Evolutionary conservation across 352 stramenopile species (phyloP).

Genomic region (Phytopythium aichiense): DNA sequence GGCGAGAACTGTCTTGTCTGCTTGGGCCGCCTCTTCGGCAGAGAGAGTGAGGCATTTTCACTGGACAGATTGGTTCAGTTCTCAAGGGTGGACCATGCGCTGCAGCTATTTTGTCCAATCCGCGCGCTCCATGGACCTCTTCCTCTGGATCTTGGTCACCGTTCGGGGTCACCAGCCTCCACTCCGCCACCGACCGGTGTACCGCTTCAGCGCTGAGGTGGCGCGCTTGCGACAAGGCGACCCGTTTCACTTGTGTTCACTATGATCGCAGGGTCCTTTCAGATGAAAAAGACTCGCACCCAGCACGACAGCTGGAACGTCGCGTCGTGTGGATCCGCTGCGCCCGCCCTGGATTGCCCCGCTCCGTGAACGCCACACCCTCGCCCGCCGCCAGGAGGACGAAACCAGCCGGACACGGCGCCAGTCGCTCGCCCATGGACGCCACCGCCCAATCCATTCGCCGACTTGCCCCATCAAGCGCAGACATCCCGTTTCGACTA

Average conservation of each 20-base stretch:
- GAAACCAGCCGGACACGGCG: not conserved
- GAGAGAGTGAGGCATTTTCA: not conserved
- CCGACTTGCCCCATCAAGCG: not conserved
- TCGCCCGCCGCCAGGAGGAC: not conserved
- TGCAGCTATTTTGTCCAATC: not conserved
- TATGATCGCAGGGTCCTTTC: not conserved
- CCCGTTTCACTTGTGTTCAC: not conserved
- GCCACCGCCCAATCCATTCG: not conserved
- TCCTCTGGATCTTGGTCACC: not conserved
- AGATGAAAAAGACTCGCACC: not conserved
- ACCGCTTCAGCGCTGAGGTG: not conserved
- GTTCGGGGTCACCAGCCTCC: not conserved
- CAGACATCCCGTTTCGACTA: not conserved
- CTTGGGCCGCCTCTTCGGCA: not conserved
- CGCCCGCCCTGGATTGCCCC: not conserved
- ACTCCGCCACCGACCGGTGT: not conserved
- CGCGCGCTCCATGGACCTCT: not conserved
- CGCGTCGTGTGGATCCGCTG: slow-evolving; percentile 2
- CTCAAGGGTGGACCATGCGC: not conserved
- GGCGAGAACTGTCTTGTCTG: not conserved
- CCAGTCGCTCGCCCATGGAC: not conserved
- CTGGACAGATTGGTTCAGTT: not conserved
- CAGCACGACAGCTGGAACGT: slow-evolving; percentile 2
- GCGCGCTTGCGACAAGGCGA: not conserved
- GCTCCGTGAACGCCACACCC: not conserved